Base-by-base conservation (phyloP, 78 protist species). In the Dictyostelium purpureum region DNA sequence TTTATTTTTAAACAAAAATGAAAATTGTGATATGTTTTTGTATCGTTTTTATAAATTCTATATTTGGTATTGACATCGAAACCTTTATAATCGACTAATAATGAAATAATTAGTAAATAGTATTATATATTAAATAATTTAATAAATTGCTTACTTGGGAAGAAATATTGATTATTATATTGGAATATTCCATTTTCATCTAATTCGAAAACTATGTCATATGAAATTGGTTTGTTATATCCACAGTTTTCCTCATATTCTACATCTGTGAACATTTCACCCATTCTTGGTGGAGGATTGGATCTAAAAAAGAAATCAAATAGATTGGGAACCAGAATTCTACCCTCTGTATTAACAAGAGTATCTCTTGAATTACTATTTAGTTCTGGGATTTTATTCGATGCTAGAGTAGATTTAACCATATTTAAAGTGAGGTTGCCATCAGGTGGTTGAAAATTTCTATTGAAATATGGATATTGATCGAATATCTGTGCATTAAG, bases 1-100 rank as follows among this genome's bases (percentile, higher is more conserved):
- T 71, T 66, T 10, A 16, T 4, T 5, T 49, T 52, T 40, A 80
- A 24, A 56, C 95, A 90, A 42, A 79, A 67, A 38, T 67, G 77
- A n/a, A n/a, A 80, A 19, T 80, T 80, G 0, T 63, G 71, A 31
- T 63, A 63, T 18, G 0, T 5, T 14, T 12, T 2, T 33, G 26
- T 24, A 31, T 28, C 18, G 6, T 28, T 18, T n/a, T n/a, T n/a
- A 31, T 33, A 63, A 28, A 4, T 63, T 63, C 71, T 63, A 31
- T 31, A 14, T 2, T 3, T 14, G 11, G 11, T 4, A 63, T 31
- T 24, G 16, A 6, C 26, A 63, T 63, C 71, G 18, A 31, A 63
- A 28, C 71, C 71, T 63, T 14, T 33, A 4, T 28, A 0, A 33
- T 63, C 71, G 33, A 63, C 14, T 18, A 52, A 18, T 18, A 52